Base-by-base conservation (phyloP, 2,329 filamentous ascomycete species). In the Colletotrichum euphorbiae region DNA sequence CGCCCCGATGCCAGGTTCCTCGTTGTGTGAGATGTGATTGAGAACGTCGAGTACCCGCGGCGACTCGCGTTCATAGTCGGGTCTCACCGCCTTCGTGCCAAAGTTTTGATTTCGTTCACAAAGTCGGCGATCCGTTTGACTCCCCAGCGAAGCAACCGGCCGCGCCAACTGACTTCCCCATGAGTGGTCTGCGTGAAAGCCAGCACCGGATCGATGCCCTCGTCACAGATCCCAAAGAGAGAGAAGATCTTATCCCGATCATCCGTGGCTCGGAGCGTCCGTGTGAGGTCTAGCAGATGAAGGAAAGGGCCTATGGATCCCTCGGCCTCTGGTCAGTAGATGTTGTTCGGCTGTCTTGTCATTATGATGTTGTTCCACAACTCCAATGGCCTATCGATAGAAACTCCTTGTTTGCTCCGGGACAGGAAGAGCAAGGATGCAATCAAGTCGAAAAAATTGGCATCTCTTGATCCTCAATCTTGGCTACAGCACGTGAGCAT, bases 41-140 rank as follows among this genome's bases (percentile, higher is more conserved):
- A 24, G 24, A 24, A 24, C 3, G 24, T 24, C 24, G 24, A 24
- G 24, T 2, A 62, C 19, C 21, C 68, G 50, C 2, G 70, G 70
- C 36, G 65, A 52, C 36, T 70, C 69, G 15, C 60, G 59, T 12
- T 56, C 61, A 40, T 71, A 71, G 31, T 71, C 64, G 19, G 70
- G 68, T 8, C 46, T 55, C 19, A 71, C 24, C 6, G 68, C 67
- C 40, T 36, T 57, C 13, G 63, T 52, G 9, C 68, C 70, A 40
- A 71, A 64, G 24, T 64, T 45, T 11, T 61, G 36, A 15, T 55
- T 12, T 46, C 61, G 46, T 69, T 69, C 4, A 69, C 40, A 24
- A 55, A 59, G 9, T 69, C 46, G 17, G 62, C 36, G 28, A 71
- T 11, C 17, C 64, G 52, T 17, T 51, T 70, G 8, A 70, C 15